Evolutionary conservation across 331 rosid genomes (phyloP).

Genomic region (Malus hybrid): DNA sequence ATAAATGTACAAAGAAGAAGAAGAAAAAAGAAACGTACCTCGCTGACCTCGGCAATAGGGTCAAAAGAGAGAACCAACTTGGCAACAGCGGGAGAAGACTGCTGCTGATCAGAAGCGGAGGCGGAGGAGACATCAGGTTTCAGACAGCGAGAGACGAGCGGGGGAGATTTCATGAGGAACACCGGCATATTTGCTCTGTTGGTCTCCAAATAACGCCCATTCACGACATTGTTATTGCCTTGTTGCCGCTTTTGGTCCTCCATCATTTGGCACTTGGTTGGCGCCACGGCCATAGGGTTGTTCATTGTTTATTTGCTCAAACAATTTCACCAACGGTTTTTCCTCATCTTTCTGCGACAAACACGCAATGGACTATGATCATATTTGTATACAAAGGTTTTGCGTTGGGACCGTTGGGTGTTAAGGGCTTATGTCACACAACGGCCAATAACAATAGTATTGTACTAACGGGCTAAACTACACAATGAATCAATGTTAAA

Average conservation of each 20-base stretch:
- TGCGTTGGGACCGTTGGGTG: neutral
- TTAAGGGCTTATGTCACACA: too few species aligned
- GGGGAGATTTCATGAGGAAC: constrained; percentile 80
- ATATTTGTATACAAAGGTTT: neutral
- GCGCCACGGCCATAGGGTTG: neutral
- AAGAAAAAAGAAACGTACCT: constrained; percentile 25
- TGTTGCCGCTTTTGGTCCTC: constrained; percentile 8
- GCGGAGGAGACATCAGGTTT: constrained; percentile 3
- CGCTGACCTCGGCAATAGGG: constrained; percentile 20
- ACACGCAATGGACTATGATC: neutral
- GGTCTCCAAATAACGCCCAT: constrained; percentile 35
- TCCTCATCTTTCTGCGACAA: neutral
- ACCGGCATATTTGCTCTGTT: constrained; percentile 41
- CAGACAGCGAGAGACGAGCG: constrained; percentile 46
- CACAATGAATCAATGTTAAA: too few species aligned
- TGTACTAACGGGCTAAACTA: too few species aligned
- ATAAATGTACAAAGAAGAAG: neutral
- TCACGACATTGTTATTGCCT: neutral
- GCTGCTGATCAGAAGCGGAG: constrained; percentile 2
- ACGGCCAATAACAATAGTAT: too few species aligned
- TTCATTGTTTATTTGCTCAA: neutral
- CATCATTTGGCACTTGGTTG: constrained; percentile 10
- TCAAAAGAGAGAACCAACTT: constrained; percentile 68
- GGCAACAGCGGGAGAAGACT: constrained; percentile 47
- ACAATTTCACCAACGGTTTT: neutral